Evolutionary conservation across 148 eudicot genomes (phyloP).

Genomic region (Linanthus parryae): DNA sequence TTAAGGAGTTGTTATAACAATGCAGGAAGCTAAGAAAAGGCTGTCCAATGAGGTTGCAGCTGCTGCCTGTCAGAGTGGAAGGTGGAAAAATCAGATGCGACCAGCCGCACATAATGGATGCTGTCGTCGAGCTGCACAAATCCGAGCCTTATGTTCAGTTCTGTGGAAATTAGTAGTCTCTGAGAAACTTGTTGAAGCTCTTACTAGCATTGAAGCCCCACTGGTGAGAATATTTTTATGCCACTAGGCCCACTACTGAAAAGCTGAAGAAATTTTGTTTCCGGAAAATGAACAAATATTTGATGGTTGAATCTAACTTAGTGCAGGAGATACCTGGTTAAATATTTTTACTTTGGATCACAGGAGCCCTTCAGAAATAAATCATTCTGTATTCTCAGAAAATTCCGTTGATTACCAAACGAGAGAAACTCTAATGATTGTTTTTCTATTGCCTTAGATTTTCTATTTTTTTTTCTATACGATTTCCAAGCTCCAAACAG

Average conservation of each 20-base stretch:
- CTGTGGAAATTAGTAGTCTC: slow-evolving; percentile 85
- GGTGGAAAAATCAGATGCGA: slow-evolving; percentile 98
- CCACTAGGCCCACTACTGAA: too few species aligned
- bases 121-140: slow-evolving; percentile 88
- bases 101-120: slow-evolving; percentile 97
- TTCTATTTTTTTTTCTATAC: too few species aligned
- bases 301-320: background rate
- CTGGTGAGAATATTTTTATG: slow-evolving; percentile 40
- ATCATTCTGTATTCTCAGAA: too few species aligned
- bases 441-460: too few species aligned
- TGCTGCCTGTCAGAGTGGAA: slow-evolving; percentile 76
- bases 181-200: slow-evolving; percentile 73
- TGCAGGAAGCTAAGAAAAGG: slow-evolving; percentile 82
- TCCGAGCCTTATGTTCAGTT: slow-evolving; percentile 64
- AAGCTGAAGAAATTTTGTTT: too few species aligned
- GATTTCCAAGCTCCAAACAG: too few species aligned
- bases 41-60: slow-evolving; percentile 82
- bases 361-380: too few species aligned
- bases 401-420: too few species aligned
- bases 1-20: slow-evolving; percentile 1
- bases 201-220: slow-evolving; percentile 61
- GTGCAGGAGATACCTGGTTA: background rate
- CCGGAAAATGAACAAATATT: slow-evolving; percentile 1
- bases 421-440: too few species aligned
- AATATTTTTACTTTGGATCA: too few species aligned